A percentile compares a stretch with the other conserved stretches of the same genome.
These are phyloP conservation scores for Wolfiporia cocos DNA, from an alignment of 1,284 basidiomycete genomes.

Conservation along the genomic window DNA sequence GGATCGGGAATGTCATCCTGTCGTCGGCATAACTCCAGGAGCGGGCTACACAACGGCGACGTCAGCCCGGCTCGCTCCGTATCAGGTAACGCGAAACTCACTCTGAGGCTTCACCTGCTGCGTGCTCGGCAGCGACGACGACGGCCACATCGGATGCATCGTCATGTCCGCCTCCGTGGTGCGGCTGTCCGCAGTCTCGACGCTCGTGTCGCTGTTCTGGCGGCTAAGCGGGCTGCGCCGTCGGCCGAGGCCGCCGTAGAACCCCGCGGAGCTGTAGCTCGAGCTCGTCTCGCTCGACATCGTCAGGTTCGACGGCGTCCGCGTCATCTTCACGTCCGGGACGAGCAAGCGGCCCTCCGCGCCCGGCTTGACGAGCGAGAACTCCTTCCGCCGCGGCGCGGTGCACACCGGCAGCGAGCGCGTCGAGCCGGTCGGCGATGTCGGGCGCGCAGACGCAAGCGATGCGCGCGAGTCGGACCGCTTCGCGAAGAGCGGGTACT, in stretches of 20 bases:
- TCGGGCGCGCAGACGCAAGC: constrained; percentile 24
- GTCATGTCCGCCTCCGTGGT: constrained; percentile 20
- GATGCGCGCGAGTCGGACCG: constrained; percentile 44
- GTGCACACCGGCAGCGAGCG: constrained; percentile 21
- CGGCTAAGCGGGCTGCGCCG: constrained; percentile 36
- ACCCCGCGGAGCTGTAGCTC: constrained; percentile 14
- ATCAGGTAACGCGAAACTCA: constrained; percentile 13
- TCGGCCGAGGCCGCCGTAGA: constrained; percentile 13
- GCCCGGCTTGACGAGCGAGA: constrained; percentile 44
- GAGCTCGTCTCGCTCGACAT: constrained; percentile 19
- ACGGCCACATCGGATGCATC: constrained; percentile 8
- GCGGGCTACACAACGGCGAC: constrained; percentile 34
- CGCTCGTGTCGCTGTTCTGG: constrained; percentile 26
- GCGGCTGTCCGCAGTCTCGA: constrained; percentile 4
- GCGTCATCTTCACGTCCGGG: constrained; percentile 50
- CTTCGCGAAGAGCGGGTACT: constrained; percentile 47
- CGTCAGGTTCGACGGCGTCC: constrained; percentile 23
- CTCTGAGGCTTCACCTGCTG: constrained; percentile 24
- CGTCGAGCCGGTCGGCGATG: constrained; percentile 27
- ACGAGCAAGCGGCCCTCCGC: constrained; percentile 63
- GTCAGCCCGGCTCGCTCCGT: constrained; percentile 8
- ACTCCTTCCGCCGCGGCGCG: constrained; percentile 29
- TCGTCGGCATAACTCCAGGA: constrained; percentile 66
- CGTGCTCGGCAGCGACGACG: constrained; percentile 14
- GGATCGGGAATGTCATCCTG: constrained; percentile 56